Evolutionary conservation across 805 yeast genomes (phyloP).

Genomic region (Starmerella kuoi): DNA sequence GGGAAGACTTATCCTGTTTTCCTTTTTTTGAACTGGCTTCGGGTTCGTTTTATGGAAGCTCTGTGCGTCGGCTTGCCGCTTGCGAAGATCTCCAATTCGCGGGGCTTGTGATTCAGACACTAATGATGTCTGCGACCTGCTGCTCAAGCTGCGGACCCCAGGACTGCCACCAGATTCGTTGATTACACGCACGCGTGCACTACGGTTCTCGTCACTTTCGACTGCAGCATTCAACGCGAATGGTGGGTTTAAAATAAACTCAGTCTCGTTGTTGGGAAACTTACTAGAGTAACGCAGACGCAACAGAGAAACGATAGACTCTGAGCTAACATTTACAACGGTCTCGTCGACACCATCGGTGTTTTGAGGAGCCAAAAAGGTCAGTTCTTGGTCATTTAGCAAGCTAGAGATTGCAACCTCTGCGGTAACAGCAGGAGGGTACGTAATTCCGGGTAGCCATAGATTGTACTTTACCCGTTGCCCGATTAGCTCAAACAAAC

Average conservation of each 20-base stretch:
- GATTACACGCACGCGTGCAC: background rate
- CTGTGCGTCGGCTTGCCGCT: slow-evolving; percentile 14
- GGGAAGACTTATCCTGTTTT: slow-evolving; percentile 1
- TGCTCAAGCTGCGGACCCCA: background rate
- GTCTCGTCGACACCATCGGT: background rate
- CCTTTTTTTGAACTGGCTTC: slow-evolving; percentile 1
- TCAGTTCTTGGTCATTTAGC: background rate
- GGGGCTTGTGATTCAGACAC: slow-evolving; percentile 10
- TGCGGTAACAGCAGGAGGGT: slow-evolving; percentile 14
- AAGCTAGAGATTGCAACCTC: slow-evolving; percentile 11
- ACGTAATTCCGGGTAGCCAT: slow-evolving; percentile 23
- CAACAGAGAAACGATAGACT: background rate
- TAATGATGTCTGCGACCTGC: background rate
- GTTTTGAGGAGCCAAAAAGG: background rate
- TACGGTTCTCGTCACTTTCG: slow-evolving; percentile 9
- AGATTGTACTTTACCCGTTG: slow-evolving; percentile 10
- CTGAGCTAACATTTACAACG: background rate
- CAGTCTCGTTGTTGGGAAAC: slow-evolving; percentile 10
- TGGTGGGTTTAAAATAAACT: slow-evolving; percentile 8
- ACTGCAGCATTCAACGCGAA: slow-evolving; percentile 15
- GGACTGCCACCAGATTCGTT: background rate
- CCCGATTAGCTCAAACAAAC: slow-evolving; percentile 8
- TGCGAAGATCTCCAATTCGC: slow-evolving; percentile 7
- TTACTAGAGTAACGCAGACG: background rate
- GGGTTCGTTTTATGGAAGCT: slow-evolving; percentile 2